Percentiles rank a stretch among this genome's conserved stretches.
Conservation (phyloP, 768 basidiomycete species). For the Podaxis pistillaris region DNA sequence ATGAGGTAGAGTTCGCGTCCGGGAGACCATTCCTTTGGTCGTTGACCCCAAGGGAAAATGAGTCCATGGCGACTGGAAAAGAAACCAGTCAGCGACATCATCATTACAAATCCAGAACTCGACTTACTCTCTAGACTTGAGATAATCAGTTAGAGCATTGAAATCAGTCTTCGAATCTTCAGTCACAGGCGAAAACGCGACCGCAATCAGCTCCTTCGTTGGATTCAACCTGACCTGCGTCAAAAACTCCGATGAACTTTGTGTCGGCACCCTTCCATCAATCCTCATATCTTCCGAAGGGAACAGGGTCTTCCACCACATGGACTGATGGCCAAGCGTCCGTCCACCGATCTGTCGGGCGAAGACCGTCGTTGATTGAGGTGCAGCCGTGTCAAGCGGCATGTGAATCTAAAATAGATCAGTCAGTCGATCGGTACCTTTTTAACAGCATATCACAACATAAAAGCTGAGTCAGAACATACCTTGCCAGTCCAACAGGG, state of each 20-base stretch:
- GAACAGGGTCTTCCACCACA: conserved; percentile 76
- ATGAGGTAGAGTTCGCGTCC: conserved; percentile 88
- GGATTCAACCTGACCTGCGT: conserved; percentile 75
- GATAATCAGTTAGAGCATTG: conserved; percentile 59
- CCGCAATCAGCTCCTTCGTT: conserved; percentile 76
- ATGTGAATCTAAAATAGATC: conserved; percentile 58
- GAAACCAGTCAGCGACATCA: conserved; percentile 15
- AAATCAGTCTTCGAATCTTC: conserved; percentile 49
- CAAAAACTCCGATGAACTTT: conserved; percentile 76
- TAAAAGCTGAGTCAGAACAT: conserved; percentile 20
- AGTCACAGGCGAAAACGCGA: conserved; percentile 61
- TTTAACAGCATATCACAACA: conserved; percentile 7
- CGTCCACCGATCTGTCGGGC: conserved; percentile 84
- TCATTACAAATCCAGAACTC: not conserved
- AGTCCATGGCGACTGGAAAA: conserved; percentile 74
- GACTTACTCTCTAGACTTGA: conserved; percentile 69
- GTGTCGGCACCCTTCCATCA: conserved; percentile 80
- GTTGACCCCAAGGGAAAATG: conserved; percentile 81
- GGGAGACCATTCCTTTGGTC: conserved; percentile 69
- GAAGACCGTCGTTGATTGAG: conserved; percentile 61
- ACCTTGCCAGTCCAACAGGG: conserved; percentile 79
- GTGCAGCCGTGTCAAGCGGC: conserved; percentile 73
- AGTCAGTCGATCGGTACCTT: conserved; percentile 12
- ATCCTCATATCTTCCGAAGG: conserved; percentile 69
- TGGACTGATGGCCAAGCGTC: conserved; percentile 49